Evolutionary conservation across 306 rosid genomes (phyloP), one percentile per base, ranked within the genome.

Genomic region (Betula pendula): DNA sequence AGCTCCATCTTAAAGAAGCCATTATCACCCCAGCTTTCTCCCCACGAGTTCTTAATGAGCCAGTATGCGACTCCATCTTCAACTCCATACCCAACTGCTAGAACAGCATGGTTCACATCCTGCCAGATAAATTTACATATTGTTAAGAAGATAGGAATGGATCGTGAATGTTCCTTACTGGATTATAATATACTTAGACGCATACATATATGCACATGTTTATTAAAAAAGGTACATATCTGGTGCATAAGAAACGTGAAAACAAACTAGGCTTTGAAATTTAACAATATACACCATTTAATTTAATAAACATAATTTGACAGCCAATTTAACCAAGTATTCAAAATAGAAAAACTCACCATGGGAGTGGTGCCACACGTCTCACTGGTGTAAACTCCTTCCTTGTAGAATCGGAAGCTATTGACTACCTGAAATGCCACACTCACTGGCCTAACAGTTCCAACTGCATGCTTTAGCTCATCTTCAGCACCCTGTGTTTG

Each of bases 21-120:
- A 20, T 89, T 38, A 78, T 90, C 89, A 35, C 99, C 99, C 99
- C 97, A 95, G 16, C 43, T 70, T 31, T 2, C 53, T 31, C 99
- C 99, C 99, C 99, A 95, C 0, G 99, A 95, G 82, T 95, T 95
- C 85, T 95, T 95, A 35, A 90, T 49, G 70, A 92, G 88, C 99
- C 99, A 95, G 86, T 87, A 95, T 11, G 97, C 91, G 63, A 82
- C 79, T 11, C 88, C 89, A 70, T 83, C 55, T 84, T 95, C 97
- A 6, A 81, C 87, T 75, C 99, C 99, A 80, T 92, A 95, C 74
- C 99, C 99, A 74, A 95, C 96, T 15, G 97, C 99, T 52, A 95
- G 85, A 85, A 92, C 99, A 19, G 97, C 99, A 73, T 95, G 99
- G 87, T 95, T 95, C 87, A 95, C 99, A 79, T 95, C 97, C 99